A percentile compares a stretch with the other conserved stretches of the same genome.
These are phyloP conservation scores for Pyricularia grisea DNA, from an alignment of 2,329 filamentous ascomycete species.

Conservation along the genomic window DNA sequence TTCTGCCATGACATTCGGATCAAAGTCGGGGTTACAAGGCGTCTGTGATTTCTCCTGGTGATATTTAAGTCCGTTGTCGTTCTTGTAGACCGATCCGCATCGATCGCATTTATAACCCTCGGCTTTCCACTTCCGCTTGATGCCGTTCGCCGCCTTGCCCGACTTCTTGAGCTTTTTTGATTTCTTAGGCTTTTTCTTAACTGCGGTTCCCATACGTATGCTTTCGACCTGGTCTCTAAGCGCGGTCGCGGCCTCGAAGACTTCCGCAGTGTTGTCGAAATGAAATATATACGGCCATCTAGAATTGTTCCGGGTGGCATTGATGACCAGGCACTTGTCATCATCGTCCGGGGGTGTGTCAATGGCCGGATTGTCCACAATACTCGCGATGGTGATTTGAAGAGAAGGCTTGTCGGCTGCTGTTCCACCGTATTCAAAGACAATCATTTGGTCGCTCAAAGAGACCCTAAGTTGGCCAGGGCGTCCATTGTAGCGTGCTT, in stretches of 20 bases:
- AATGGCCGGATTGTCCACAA: constrained; percentile 12
- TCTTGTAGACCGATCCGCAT: constrained; percentile 47
- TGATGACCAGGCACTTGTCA: constrained; percentile 15
- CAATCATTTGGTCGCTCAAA: constrained; percentile 6
- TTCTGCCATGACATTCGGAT: constrained; percentile 15
- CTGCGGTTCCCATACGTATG: background rate
- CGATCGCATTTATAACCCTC: constrained; percentile 38
- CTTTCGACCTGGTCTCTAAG: constrained; percentile 9
- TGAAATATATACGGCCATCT: constrained; percentile 15
- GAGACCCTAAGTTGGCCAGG: constrained; percentile 14
- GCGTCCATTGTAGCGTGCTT: constrained; percentile 10
- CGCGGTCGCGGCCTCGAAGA: constrained; percentile 5
- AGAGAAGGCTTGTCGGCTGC: constrained; percentile 12
- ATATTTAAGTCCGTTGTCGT: constrained; percentile 48
- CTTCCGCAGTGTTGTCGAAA: constrained; percentile 10
- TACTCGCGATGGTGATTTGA: constrained; percentile 12
- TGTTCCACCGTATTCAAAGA: constrained; percentile 10
- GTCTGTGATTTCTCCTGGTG: constrained; percentile 45
- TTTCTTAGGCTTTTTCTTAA: background rate
- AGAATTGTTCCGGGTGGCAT: constrained; percentile 4
- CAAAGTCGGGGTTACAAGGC: constrained; percentile 40
- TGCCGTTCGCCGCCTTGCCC: background rate
- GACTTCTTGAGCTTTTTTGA: background rate
- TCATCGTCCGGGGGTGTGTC: constrained; percentile 12
- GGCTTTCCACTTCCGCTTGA: constrained; percentile 5